These are phyloP conservation scores for Uncinocarpus reesii DNA, from an alignment of 2,329 filamentous ascomycete genomes.

Conservation along the genomic window DNA sequence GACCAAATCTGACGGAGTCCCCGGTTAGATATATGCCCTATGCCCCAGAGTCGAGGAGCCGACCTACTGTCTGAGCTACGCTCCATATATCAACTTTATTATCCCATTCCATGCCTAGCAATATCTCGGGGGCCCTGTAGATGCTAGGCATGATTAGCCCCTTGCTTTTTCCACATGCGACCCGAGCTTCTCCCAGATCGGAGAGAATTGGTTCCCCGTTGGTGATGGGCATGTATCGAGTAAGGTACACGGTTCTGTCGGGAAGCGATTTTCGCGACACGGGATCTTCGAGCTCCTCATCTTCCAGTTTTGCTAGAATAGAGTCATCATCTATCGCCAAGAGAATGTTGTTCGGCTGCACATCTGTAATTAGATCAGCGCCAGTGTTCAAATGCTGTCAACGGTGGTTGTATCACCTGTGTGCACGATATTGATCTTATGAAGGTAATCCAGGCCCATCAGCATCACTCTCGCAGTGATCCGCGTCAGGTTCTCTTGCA, in stretches of 20 bases:
- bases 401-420: constrained; percentile 17
- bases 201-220: constrained; percentile 21
- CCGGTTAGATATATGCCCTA: constrained; percentile 13
- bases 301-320: constrained; percentile 23
- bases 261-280: constrained; percentile 23
- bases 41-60: no score
- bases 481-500: background rate
- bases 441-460: constrained; percentile 22
- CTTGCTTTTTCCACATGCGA: constrained; percentile 16
- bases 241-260: constrained; percentile 24
- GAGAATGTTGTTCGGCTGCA: constrained; percentile 28
- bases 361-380: constrained; percentile 19
- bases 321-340: constrained; percentile 23
- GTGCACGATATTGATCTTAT: constrained; percentile 21
- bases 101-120: constrained; percentile 24
- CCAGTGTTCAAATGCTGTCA: background rate
- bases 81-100: constrained; percentile 27
- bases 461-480: constrained; percentile 1
- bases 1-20: constrained; percentile 20
- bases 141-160: constrained; percentile 23
- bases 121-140: constrained; percentile 26
- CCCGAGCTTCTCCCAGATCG: constrained; percentile 24
- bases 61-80: constrained; percentile 19
- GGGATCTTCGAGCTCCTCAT: constrained; percentile 22
- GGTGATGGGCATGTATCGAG: constrained; percentile 18